Evolutionary conservation across 495 filamentous ascomycete species (phyloP), one percentile per base, ranked within the genome.

Genomic region (Tuber melanosporum): DNA sequence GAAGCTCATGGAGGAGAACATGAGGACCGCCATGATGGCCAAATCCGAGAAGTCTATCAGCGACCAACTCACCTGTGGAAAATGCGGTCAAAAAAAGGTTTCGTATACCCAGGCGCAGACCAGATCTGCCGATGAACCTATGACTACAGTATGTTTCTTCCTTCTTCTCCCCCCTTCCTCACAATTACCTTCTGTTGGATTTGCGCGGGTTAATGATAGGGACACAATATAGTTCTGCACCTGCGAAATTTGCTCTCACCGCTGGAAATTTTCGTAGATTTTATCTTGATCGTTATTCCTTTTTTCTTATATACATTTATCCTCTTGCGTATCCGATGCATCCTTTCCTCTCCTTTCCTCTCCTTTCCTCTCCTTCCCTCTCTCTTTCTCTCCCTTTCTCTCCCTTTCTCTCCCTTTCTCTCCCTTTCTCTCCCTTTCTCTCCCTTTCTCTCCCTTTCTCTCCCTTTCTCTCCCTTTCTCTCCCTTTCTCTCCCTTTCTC

Each of bases 21-120:
- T 98, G 92, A 93, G 93, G 86, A 92, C 95, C 84, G 92, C 95
- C 0, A 92, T 97, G 89, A 94, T 96, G 39, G 92, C 94, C 73
- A 92, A 94, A 85, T 92, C 89, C 3, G 92, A 97, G 84, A 94
- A 92, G 85, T 92, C 90, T 82, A 93, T 97, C 85, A 94, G 91
- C 82, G 92, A 92, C 76, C 91, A 89, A 62, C 87, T 98, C 78
- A 91, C 92, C 85, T 99, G 95, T 85, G 89, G 93, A 76, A 92
- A 92, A 86, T 98, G 95, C 84, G 90, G 90, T 62, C 89, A 97
- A 88, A 94, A 92, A 86, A 95, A 93, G 87, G 95, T 99, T 82
- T 91, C 90, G 79, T 99, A 99, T 84, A 94, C 89, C 46, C 95
- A 98, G 85, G 95, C 96, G 43, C 96, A 98, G 87, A 98, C 95